Evolutionary conservation across 179 eudicot species (phyloP).

Genomic region (Beta lomatogona): DNA sequence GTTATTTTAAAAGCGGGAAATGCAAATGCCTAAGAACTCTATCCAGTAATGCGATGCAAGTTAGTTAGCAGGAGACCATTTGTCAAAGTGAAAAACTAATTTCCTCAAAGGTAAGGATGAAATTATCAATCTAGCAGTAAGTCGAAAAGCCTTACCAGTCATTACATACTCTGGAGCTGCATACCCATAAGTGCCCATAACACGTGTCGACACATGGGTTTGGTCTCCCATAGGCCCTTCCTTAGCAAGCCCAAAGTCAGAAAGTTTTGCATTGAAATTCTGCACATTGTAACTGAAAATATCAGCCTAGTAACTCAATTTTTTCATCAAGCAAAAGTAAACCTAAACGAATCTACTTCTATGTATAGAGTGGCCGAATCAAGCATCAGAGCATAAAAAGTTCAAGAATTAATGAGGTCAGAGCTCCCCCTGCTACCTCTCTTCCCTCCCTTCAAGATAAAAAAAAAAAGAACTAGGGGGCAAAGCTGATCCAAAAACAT

Average conservation of each 20-base stretch:
- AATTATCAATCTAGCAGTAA: neutral
- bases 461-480: neutral
- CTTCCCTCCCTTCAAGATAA: too few relatives aligned
- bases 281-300: constrained; percentile 32
- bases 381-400: too few relatives aligned
- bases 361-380: neutral
- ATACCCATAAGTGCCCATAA: constrained; percentile 96
- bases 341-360: constrained; percentile 1
- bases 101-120: neutral
- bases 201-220: constrained; percentile 97
- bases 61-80: neutral
- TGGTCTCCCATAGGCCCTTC: constrained; percentile 96
- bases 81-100: neutral
- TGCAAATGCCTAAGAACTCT: neutral
- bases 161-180: constrained; percentile 97
- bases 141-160: constrained; percentile 65
- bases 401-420: too few relatives aligned
- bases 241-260: constrained; percentile 97
- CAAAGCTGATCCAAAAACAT: neutral
- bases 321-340: constrained; percentile 2
- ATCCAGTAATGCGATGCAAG: neutral
- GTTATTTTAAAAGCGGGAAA: neutral
- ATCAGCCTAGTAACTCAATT: neutral
- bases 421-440: too few relatives aligned
- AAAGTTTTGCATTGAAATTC: constrained; percentile 95